A percentile compares a stretch with the other conserved stretches of the same genome.
phyloP scores from a whole-genome alignment of 805 yeast genomes.

The Wickerhamomyces mucosus region DNA sequence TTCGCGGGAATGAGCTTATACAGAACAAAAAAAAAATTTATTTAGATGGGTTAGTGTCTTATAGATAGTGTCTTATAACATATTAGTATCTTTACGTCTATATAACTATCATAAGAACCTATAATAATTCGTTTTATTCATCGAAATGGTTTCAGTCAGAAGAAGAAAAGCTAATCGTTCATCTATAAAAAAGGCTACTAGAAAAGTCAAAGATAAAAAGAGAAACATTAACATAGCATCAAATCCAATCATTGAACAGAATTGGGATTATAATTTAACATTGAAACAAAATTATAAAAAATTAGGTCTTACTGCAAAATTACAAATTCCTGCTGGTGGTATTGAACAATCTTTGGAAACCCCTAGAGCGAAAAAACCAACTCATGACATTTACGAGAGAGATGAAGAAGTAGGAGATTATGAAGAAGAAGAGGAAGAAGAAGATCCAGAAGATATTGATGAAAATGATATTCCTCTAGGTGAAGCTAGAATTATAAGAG shows the following conservation, averaged over 20 bases:
- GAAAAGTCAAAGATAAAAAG: conserved; percentile 62
- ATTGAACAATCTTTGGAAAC: conserved; percentile 44
- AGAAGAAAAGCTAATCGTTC: conserved; percentile 76
- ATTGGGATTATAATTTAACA: conserved; percentile 84
- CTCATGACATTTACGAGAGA: background rate
- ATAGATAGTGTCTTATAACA: no score
- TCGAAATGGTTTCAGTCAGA: conserved; percentile 67
- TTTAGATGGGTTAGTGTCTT: no score
- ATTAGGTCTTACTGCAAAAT: conserved; percentile 63
- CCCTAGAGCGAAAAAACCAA: conserved; percentile 24
- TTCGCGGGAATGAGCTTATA: no score
- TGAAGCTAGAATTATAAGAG: conserved; percentile 67
- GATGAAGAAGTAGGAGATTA: conserved; percentile 15
- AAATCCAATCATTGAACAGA: conserved; percentile 75
- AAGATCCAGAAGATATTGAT: conserved; percentile 24
- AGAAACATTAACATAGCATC: conserved; percentile 55
- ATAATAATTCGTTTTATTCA: no score
- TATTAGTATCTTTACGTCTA: no score
- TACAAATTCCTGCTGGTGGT: conserved; percentile 74
- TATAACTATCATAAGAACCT: no score
- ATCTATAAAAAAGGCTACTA: conserved; percentile 57
- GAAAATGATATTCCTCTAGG: conserved; percentile 61
- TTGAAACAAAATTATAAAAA: conserved; percentile 78
- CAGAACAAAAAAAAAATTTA: no score
- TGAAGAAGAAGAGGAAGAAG: conserved; percentile 8